Evolutionary conservation across 1,284 basidiomycete species (phyloP).

Genomic region (Paramarasmius palmivorus): DNA sequence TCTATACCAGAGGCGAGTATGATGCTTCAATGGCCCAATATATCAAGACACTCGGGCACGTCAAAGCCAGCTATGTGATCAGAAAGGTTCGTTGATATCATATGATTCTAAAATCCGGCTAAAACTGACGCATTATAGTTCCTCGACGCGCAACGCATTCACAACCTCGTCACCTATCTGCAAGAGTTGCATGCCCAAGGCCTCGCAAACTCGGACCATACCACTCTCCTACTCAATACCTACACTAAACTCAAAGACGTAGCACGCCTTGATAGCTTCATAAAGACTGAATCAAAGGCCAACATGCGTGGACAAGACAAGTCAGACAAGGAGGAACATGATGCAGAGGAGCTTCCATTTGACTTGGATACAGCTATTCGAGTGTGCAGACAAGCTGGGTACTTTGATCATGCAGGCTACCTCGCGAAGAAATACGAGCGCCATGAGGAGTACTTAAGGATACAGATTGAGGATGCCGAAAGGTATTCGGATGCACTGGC

Average conservation of each 20-base stretch:
- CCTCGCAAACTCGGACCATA: constrained; percentile 95
- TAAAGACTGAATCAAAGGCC: constrained; percentile 76
- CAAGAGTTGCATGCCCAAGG: constrained; percentile 92
- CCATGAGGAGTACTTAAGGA: constrained; percentile 92
- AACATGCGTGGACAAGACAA: constrained; percentile 19
- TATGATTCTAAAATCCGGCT: neutral
- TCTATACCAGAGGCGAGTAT: constrained; percentile 91
- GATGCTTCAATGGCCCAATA: constrained; percentile 94
- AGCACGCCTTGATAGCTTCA: constrained; percentile 85
- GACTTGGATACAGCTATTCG: constrained; percentile 96
- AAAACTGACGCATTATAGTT: constrained; percentile 54
- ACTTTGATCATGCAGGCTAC: constrained; percentile 94
- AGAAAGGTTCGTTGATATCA: constrained; percentile 68
- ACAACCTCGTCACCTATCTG: constrained; percentile 92
- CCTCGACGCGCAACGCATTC: constrained; percentile 94
- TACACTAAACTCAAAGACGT: constrained; percentile 97
- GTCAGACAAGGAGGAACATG: constrained; percentile 33
- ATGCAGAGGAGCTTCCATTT: constrained; percentile 80
- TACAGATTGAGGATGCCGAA: constrained; percentile 91
- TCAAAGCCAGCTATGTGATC: constrained; percentile 95
- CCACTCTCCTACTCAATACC: constrained; percentile 92
- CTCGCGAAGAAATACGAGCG: constrained; percentile 89
- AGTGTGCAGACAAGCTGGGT: constrained; percentile 95
- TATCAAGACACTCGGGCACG: constrained; percentile 84
- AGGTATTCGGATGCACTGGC: constrained; percentile 81